A percentile compares a stretch with the other conserved stretches of the same genome.
phyloP scores from a whole-genome alignment of 1,139 yeast species.

The Barnettozyma hawaiiensis region DNA sequence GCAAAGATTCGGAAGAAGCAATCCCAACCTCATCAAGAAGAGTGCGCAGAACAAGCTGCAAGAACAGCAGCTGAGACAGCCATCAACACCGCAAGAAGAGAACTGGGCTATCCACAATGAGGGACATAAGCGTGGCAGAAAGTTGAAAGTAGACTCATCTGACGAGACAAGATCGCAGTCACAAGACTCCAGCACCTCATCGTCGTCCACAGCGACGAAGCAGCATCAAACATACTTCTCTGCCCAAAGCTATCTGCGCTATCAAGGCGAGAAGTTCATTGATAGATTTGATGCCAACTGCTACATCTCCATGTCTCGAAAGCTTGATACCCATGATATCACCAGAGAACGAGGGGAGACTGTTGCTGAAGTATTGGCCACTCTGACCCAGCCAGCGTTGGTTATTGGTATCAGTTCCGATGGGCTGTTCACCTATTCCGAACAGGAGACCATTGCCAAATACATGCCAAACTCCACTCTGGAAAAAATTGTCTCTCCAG shows the following conservation, averaged over 20 bases:
- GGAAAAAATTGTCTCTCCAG: constrained; percentile 81
- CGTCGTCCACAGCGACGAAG: constrained; percentile 25
- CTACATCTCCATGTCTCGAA: constrained; percentile 87
- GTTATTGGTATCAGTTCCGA: constrained; percentile 88
- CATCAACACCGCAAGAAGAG: constrained; percentile 40
- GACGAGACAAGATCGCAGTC: constrained; percentile 21
- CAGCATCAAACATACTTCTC: constrained; percentile 78
- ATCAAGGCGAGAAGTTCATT: constrained; percentile 89
- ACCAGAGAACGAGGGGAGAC: constrained; percentile 62
- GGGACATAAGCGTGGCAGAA: constrained; percentile 39
- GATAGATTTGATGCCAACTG: constrained; percentile 93
- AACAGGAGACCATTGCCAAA: constrained; percentile 78
- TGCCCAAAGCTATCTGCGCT: constrained; percentile 89
- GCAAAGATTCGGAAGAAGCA: constrained; percentile 76
- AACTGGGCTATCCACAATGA: constrained; percentile 64
- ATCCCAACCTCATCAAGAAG: constrained; percentile 40
- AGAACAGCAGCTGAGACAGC: constrained; percentile 24
- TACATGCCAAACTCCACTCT: constrained; percentile 65
- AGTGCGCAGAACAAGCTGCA: constrained; percentile 26
- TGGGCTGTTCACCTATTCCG: constrained; percentile 87
- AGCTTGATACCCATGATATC: constrained; percentile 91
- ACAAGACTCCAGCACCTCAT: constrained; percentile 6
- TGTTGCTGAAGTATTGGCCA: constrained; percentile 44
- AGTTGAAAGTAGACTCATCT: constrained; percentile 14
- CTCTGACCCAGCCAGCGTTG: constrained; percentile 67